Conservation (phyloP, 2,329 filamentous ascomycete species). For the Microsporum canis region DNA sequence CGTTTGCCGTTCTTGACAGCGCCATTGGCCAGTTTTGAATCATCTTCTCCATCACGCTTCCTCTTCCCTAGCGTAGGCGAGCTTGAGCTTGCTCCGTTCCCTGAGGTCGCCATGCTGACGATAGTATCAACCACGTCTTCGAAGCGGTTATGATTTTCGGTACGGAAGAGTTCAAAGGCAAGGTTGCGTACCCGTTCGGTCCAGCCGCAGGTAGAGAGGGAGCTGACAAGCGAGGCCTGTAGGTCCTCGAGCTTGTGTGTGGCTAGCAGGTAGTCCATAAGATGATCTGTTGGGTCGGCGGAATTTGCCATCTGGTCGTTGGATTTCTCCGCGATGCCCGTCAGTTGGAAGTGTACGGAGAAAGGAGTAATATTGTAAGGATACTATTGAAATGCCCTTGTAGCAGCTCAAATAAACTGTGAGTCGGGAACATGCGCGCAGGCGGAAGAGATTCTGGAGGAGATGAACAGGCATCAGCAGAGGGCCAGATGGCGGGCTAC, state of each 20-base stretch:
- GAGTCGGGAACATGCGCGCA: neutral
- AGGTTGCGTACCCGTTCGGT: slow-evolving; percentile 45
- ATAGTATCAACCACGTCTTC: slow-evolving; percentile 46
- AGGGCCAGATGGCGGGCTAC: neutral
- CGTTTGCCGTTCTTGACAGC: slow-evolving; percentile 15
- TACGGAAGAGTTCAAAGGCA: slow-evolving; percentile 46
- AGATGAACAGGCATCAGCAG: neutral
- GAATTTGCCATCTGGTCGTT: slow-evolving; percentile 4
- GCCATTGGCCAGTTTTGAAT: slow-evolving; percentile 20
- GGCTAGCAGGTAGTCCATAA: slow-evolving; percentile 37
- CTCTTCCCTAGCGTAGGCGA: slow-evolving; percentile 8
- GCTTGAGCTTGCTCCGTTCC: slow-evolving; percentile 2
- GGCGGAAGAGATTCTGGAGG: neutral
- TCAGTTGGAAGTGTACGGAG: neutral
- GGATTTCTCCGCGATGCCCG: neutral
- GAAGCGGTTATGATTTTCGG: slow-evolving; percentile 46
- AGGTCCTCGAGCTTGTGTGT: slow-evolving; percentile 45
- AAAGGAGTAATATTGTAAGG: neutral
- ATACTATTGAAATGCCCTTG: neutral
- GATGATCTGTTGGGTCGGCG: slow-evolving; percentile 30
- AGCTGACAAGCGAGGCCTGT: slow-evolving; percentile 43
- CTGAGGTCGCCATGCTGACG: slow-evolving; percentile 34
- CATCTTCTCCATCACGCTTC: slow-evolving; percentile 10
- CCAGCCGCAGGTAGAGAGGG: slow-evolving; percentile 49
- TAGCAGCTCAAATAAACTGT: neutral